A percentile compares a stretch with the other conserved stretches of the same genome.
These are phyloP conservation scores for Calcarisporium arbuscula DNA, from an alignment of 2,329 filamentous ascomycete genomes.

Conservation along the genomic window DNA sequence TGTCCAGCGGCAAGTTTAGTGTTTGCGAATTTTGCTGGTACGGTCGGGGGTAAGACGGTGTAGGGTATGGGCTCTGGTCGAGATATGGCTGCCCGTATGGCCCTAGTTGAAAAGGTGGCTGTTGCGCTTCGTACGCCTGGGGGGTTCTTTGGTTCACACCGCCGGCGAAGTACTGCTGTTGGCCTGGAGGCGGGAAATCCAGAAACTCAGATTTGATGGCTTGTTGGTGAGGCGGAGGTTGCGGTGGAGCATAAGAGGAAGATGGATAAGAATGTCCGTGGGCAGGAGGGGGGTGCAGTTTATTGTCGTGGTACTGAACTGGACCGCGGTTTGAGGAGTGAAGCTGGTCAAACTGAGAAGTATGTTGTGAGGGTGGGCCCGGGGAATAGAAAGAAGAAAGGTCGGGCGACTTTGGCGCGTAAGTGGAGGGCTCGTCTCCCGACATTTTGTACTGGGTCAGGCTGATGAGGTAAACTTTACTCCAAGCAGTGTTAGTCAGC, in stretches of 20 bases:
- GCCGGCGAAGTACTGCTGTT: conserved; percentile 13
- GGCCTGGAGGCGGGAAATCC: conserved; percentile 15
- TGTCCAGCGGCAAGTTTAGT: no score
- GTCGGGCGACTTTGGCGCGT: conserved; percentile 54
- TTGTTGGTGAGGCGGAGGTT: conserved; percentile 18
- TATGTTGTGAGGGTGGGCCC: conserved; percentile 19
- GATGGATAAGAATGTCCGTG: conserved; percentile 16
- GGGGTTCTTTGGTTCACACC: conserved; percentile 13
- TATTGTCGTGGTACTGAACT: conserved; percentile 28
- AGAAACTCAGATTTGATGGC: conserved; percentile 17
- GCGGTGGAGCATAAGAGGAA: conserved; percentile 23
- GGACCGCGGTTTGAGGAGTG: conserved; percentile 13
- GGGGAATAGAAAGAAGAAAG: conserved; percentile 48
- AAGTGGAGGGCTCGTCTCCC: conserved; percentile 38
- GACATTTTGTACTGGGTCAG: conserved; percentile 36
- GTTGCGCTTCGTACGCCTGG: conserved; percentile 10
- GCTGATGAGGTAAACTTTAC: not conserved
- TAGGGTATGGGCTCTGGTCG: no score
- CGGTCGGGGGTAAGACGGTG: no score
- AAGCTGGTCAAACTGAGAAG: conserved; percentile 14
- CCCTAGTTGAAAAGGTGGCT: no score
- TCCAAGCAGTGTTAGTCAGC: conserved; percentile 2
- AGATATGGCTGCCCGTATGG: no score
- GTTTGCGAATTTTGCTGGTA: no score
- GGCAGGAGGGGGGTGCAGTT: conserved; percentile 24